Conservation (phyloP, 352 stramenopile genomes). For the Phytophthora quininea region DNA sequence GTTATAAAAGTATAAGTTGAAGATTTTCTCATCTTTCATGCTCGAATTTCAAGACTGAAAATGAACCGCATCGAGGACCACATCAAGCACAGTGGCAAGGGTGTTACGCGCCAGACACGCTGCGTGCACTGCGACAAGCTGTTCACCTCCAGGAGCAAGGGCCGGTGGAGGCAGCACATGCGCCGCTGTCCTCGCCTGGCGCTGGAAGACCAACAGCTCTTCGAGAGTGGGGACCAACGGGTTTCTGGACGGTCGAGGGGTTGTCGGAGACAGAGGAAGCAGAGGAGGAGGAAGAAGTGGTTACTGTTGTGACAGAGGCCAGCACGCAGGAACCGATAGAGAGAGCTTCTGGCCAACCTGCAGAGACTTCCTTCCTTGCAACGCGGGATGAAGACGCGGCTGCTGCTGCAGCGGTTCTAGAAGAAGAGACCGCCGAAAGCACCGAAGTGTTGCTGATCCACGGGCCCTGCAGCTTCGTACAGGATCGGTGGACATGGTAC, state of each 20-base stretch:
- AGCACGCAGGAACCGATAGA: neutral
- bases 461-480: conserved; percentile 27
- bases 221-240: conserved; percentile 14
- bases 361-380: neutral
- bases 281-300: neutral
- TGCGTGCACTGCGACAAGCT: conserved; percentile 28
- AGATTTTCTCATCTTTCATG: neutral
- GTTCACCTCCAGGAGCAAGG: conserved; percentile 23
- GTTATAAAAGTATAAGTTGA: conserved; percentile 8
- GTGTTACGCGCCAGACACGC: conserved; percentile 19
- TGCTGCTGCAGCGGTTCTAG: conserved; percentile 2
- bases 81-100: conserved; percentile 24
- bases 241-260: conserved; percentile 4
- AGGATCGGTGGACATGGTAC: conserved; percentile 21
- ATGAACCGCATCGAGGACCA: conserved; percentile 22
- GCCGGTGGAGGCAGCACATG: conserved; percentile 29
- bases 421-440: conserved; percentile 7
- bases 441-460: conserved; percentile 29
- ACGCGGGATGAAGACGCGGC: neutral
- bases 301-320: neutral
- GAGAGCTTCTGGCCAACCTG: no score
- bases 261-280: conserved; percentile 9
- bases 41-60: neutral
- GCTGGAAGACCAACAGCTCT: conserved; percentile 9
- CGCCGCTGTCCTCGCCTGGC: conserved; percentile 20